Percentiles rank a stretch among this genome's conserved stretches.
These are phyloP conservation scores for Narthecium ossifragum DNA, from an alignment of 106 monocot genomes.

Conservation along the genomic window DNA sequence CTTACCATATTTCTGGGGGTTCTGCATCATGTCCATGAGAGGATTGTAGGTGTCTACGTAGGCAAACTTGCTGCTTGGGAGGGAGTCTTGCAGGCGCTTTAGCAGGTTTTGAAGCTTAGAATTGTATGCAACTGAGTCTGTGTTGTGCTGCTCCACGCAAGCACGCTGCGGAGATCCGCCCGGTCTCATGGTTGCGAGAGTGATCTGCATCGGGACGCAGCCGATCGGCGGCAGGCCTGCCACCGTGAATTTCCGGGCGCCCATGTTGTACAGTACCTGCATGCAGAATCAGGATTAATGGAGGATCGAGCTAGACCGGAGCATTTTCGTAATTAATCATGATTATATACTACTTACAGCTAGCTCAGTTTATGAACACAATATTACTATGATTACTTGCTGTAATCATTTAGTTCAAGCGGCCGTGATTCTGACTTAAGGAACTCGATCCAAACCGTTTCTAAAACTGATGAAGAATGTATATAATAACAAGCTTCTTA, in stretches of 20 bases:
- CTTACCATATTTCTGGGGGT: slow-evolving; percentile 49
- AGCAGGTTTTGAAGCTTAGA: slow-evolving; percentile 18
- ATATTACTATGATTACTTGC: too few relatives aligned
- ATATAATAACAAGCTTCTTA: too few relatives aligned
- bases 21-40: slow-evolving; percentile 32
- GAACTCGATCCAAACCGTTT: too few relatives aligned
- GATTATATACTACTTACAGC: too few relatives aligned
- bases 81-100: background rate
- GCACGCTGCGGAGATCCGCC: background rate
- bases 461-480: too few relatives aligned
- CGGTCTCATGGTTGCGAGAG: background rate
- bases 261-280: slow-evolving; percentile 22
- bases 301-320: too few relatives aligned
- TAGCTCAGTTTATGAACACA: too few relatives aligned
- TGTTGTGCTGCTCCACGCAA: slow-evolving; percentile 24
- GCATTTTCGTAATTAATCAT: background rate
- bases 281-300: too few relatives aligned
- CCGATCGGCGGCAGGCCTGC: slow-evolving; percentile 30
- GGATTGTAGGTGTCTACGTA: slow-evolving; percentile 29
- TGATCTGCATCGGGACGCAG: slow-evolving; percentile 25
- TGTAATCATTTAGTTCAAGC: too few relatives aligned
- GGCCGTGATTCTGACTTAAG: too few relatives aligned
- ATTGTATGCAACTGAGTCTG: slow-evolving; percentile 28
- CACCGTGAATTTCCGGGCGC: slow-evolving; percentile 25
- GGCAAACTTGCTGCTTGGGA: slow-evolving; percentile 5